These are phyloP conservation scores for Metarhizium album DNA, from an alignment of 2,329 filamentous ascomycete species.

Conservation along the genomic window DNA sequence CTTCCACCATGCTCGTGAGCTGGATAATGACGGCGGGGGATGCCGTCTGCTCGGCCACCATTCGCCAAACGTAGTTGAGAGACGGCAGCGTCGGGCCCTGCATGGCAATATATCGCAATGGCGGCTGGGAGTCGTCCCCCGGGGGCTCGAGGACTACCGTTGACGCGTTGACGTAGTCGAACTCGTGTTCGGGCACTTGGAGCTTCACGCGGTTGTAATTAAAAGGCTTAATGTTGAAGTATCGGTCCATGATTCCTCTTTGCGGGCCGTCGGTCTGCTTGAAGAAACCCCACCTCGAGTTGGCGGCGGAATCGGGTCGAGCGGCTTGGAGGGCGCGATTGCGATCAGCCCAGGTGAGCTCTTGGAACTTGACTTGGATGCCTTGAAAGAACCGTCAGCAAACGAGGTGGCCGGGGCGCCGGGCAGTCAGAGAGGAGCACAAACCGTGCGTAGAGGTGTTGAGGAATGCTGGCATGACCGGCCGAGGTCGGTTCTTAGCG, in stretches of 20 bases:
- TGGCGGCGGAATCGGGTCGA: slow-evolving; percentile 22
- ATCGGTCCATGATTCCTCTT: slow-evolving; percentile 56
- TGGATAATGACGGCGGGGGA: slow-evolving; percentile 80
- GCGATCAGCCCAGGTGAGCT: slow-evolving; percentile 43
- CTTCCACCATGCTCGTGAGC: slow-evolving; percentile 82
- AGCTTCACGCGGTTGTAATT: slow-evolving; percentile 76
- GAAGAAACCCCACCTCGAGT: slow-evolving; percentile 24
- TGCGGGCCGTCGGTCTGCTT: slow-evolving; percentile 21
- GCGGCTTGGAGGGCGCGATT: slow-evolving; percentile 31
- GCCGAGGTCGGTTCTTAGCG: slow-evolving; percentile 8
- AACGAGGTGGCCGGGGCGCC: not conserved
- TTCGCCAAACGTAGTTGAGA: slow-evolving; percentile 82
- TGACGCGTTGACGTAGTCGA: slow-evolving; percentile 78
- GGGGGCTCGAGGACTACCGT: slow-evolving; percentile 47
- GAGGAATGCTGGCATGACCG: slow-evolving; percentile 29
- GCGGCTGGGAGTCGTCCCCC: slow-evolving; percentile 24
- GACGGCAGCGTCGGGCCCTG: slow-evolving; percentile 76
- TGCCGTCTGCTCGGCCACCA: slow-evolving; percentile 70
- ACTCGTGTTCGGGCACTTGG: slow-evolving; percentile 59
- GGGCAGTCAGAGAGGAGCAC: slow-evolving; percentile 5
- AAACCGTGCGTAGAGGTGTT: slow-evolving; percentile 26
- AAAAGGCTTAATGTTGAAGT: slow-evolving; percentile 84
- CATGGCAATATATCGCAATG: slow-evolving; percentile 73
- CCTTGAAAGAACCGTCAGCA: slow-evolving; percentile 20
- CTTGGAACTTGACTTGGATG: slow-evolving; percentile 39